Percentiles rank a stretch among this genome's conserved stretches.
These are phyloP conservation scores for Penicillium antarcticum DNA, from an alignment of 495 filamentous ascomycete genomes.

Conservation along the genomic window DNA sequence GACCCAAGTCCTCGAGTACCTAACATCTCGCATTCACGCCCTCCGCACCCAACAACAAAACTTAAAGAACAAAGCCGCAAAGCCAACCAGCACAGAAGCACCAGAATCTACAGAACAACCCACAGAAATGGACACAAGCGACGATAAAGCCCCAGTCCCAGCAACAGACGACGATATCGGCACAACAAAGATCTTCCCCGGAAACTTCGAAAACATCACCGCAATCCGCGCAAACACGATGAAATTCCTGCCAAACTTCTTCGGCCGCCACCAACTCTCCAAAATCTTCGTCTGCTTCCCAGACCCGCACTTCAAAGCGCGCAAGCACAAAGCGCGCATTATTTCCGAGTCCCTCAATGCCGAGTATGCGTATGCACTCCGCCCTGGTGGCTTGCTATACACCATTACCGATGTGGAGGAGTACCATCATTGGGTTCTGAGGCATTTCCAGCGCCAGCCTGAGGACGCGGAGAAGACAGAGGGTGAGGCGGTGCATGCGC, in stretches of 20 bases:
- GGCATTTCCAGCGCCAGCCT: conserved; percentile 60
- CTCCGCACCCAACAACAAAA: conserved; percentile 64
- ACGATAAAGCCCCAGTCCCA: not conserved
- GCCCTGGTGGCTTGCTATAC: conserved; percentile 81
- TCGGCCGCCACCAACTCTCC: conserved; percentile 66
- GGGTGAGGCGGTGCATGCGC: conserved; percentile 22
- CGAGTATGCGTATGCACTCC: conserved; percentile 88
- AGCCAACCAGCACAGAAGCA: not conserved
- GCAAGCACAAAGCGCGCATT: conserved; percentile 96
- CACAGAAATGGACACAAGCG: not conserved
- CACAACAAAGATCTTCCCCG: conserved; percentile 24
- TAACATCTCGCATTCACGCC: conserved; percentile 79
- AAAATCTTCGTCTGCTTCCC: conserved; percentile 98
- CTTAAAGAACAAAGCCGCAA: conserved; percentile 22
- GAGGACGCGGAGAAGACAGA: conserved; percentile 24
- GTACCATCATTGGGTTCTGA: conserved; percentile 86
- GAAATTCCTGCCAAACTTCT: conserved; percentile 98
- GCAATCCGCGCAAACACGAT: conserved; percentile 91
- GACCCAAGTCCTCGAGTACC: conserved; percentile 80
- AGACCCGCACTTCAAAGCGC: conserved; percentile 94
- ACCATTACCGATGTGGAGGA: conserved; percentile 98
- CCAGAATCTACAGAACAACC: conserved; percentile 1
- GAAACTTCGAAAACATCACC: conserved; percentile 76
- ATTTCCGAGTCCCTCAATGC: conserved; percentile 82
- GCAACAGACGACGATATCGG: conserved; percentile 31